Percentiles rank a stretch among this genome's conserved stretches.
These are phyloP conservation scores for Parastagonospora nodorum DNA, from an alignment of 2,329 filamentous ascomycete species.

Conservation along the genomic window DNA sequence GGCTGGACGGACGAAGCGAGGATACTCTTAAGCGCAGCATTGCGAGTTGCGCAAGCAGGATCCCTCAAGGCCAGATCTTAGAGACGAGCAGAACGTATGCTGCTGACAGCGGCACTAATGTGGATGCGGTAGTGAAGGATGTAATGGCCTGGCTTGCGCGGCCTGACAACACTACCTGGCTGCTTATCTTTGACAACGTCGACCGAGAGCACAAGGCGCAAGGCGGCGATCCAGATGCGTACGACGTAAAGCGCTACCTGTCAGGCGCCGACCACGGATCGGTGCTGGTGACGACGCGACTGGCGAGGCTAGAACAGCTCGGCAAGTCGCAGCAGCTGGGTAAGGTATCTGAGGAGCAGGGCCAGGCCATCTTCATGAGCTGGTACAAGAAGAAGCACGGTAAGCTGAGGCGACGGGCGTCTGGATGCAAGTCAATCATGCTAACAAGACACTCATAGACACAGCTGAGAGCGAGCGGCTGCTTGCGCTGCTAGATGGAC, in stretches of 20 bases:
- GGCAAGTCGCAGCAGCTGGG: slow-evolving; percentile 18
- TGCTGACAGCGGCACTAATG: slow-evolving; percentile 6
- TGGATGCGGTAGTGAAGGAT: slow-evolving; percentile 22
- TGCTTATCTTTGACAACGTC: slow-evolving; percentile 29
- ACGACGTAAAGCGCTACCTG: slow-evolving; percentile 18
- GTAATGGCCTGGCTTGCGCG: slow-evolving; percentile 18
- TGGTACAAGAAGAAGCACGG: slow-evolving; percentile 21
- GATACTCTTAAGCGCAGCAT: slow-evolving; percentile 26
- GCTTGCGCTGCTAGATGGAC: slow-evolving; percentile 21
- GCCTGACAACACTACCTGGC: slow-evolving; percentile 20
- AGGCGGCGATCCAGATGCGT: slow-evolving; percentile 15
- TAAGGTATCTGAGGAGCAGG: slow-evolving; percentile 15
- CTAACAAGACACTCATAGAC: slow-evolving; percentile 14
- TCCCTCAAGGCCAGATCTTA: slow-evolving; percentile 18
- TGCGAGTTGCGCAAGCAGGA: slow-evolving; percentile 17
- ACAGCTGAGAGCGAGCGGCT: slow-evolving; percentile 10
- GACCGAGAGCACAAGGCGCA: slow-evolving; percentile 17
- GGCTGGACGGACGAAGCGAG: slow-evolving; percentile 25
- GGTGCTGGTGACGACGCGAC: slow-evolving; percentile 26
- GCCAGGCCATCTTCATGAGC: slow-evolving; percentile 20
- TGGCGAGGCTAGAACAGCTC: slow-evolving; percentile 19
- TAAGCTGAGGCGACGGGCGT: too few relatives aligned
- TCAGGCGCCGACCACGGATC: slow-evolving; percentile 24
- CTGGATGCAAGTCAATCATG: background rate
- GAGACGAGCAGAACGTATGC: slow-evolving; percentile 19